These are phyloP conservation scores for Anacardium occidentale DNA, from an alignment of 345 rosid genomes.

Conservation along the genomic window DNA sequence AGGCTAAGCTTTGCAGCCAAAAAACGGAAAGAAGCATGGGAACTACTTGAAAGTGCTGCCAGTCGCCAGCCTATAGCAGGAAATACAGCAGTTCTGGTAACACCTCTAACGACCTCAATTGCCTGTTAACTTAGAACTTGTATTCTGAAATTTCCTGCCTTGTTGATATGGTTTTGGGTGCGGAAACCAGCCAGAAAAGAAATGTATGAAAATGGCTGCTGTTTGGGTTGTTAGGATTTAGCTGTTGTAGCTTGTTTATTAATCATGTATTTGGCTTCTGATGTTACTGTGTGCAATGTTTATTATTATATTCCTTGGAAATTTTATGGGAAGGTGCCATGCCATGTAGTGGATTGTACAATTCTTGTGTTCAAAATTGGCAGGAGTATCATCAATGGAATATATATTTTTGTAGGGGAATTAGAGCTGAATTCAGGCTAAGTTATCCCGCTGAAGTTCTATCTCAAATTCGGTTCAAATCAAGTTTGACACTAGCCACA, in stretches of 20 bases:
- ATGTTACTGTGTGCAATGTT: slow-evolving; percentile 24
- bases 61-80: slow-evolving; percentile 57
- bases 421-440: no score
- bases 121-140: slow-evolving; percentile 32
- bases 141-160: background rate
- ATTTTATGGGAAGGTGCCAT: slow-evolving; percentile 14
- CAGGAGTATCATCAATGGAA: no score
- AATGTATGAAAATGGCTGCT: slow-evolving; percentile 17
- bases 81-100: slow-evolving; percentile 59
- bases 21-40: slow-evolving; percentile 63
- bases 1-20: slow-evolving; percentile 41
- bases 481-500: no score
- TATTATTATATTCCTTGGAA: slow-evolving; percentile 15
- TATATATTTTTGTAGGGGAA: no score
- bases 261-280: slow-evolving; percentile 8
- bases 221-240: slow-evolving; percentile 18
- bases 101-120: slow-evolving; percentile 47
- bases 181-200: background rate
- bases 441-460: no score
- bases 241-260: slow-evolving; percentile 29
- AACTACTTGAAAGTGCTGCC: slow-evolving; percentile 48
- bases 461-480: no score
- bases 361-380: background rate
- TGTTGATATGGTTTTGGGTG: no score
- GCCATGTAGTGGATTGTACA: slow-evolving; percentile 32